Base-by-base conservation (phyloP, 495 filamentous ascomycete species). In the Letharia columbiana region DNA sequence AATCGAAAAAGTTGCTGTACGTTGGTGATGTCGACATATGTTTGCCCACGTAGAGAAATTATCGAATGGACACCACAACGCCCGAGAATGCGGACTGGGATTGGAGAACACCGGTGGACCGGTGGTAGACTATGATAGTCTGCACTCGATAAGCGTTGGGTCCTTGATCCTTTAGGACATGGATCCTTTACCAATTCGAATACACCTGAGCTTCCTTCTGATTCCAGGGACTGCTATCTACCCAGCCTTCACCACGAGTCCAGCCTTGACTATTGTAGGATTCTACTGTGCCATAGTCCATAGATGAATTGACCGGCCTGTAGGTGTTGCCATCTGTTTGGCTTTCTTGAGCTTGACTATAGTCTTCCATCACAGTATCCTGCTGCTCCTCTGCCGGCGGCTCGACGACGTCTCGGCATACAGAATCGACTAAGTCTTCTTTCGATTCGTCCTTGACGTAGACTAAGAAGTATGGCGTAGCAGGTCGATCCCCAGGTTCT, bases 381-480 rank as follows among this genome's bases (percentile, higher is more conserved):
- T 64, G 66, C 28, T 61, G 44, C 44, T 66, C 61, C 37, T 74
- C 73, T 3, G 69, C 45, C 23, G 71, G 65, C 17, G 50, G 39
- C 28, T 77, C 73, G 37, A 70, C 42, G 42, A 82, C 70, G 39
- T 81, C 74, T 41, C 86, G 79, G 68, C 78, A 80, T 40, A 88
- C 78, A 3, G 85, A 80, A 63, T 88, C 81, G 44, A 90, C 88
- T 2, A 91, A 71, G 13, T 82, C 71, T 31, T 84, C 77, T 66
- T 87, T 86, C 65, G 83, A 75, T 10, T 80, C 73, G 33, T 88
- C 87, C 47, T 83, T 80, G 23, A 96, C 87, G 70, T 95, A 96
- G 20, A 92, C 90, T 28, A 96, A 83, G 74, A 92, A 95, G 71
- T 96, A 96, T 3, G 92, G 91, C 39, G 92, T 95, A 3, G 85